These are phyloP conservation scores for Fomitopsis pulvina DNA, from an alignment of 768 basidiomycete genomes.

Conservation along the genomic window DNA sequence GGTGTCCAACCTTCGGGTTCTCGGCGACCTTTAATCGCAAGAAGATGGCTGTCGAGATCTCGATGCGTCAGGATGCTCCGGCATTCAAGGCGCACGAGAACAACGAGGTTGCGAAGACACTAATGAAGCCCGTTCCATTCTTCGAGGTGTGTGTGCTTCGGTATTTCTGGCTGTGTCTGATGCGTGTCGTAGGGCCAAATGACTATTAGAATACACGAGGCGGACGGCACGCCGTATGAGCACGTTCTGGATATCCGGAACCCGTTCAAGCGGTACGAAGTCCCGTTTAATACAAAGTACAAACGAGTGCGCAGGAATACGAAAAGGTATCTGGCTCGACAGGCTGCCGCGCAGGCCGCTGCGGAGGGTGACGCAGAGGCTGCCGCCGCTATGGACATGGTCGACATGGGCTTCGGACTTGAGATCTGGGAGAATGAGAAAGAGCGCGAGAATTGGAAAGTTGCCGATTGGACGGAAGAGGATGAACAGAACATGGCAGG, in stretches of 20 bases:
- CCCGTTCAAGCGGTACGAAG: constrained; percentile 89
- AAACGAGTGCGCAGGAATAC: constrained; percentile 94
- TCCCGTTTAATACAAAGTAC: constrained; percentile 98
- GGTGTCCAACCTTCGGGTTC: constrained; percentile 88
- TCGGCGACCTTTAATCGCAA: constrained; percentile 92
- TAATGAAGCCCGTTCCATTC: constrained; percentile 74
- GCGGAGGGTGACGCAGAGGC: constrained; percentile 90
- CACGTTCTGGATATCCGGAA: constrained; percentile 91
- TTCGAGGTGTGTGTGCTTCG: constrained; percentile 62
- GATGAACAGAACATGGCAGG: constrained; percentile 91
- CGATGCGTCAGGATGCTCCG: constrained; percentile 83
- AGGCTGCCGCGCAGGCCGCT: constrained; percentile 88
- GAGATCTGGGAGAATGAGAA: constrained; percentile 96
- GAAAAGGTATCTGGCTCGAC: constrained; percentile 90
- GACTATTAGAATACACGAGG: constrained; percentile 98
- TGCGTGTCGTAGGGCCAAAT: constrained; percentile 68
- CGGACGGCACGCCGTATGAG: constrained; percentile 98
- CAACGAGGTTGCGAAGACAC: constrained; percentile 57
- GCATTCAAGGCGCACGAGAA: constrained; percentile 64
- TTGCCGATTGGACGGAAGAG: constrained; percentile 96
- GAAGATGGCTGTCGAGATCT: constrained; percentile 97
- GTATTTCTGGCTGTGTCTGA: not conserved
- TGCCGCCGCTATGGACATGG: constrained; percentile 88
- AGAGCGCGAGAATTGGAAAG: constrained; percentile 91
- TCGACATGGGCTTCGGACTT: constrained; percentile 90